These are phyloP conservation scores for Excoecaria cochinchinensis DNA, from an alignment of 345 rosid species.

Conservation along the genomic window DNA sequence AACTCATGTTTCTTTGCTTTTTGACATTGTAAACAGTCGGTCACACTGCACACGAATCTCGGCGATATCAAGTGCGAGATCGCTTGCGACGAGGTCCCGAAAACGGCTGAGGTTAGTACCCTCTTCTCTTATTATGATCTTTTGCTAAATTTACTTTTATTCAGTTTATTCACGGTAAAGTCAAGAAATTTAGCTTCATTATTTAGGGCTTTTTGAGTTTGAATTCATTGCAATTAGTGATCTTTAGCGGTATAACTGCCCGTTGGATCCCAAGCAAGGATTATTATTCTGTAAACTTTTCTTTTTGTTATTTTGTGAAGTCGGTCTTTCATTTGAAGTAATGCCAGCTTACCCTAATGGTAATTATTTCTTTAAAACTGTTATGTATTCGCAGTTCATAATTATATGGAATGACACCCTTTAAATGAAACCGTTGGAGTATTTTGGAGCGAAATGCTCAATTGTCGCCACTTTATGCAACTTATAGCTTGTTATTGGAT, in stretches of 20 bases:
- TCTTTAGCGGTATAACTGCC: neutral
- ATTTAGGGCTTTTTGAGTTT: neutral
- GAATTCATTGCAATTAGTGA: neutral
- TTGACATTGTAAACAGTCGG: slow-evolving; percentile 52
- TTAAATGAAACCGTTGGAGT: no score
- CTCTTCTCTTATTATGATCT: neutral
- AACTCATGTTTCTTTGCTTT: neutral
- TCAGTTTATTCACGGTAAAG: neutral
- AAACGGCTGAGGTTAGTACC: slow-evolving; percentile 73
- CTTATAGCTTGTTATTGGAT: neutral
- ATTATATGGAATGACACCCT: no score
- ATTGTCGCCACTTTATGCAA: neutral
- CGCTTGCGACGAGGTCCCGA: slow-evolving; percentile 91
- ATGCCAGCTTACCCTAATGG: no score
- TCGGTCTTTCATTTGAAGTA: neutral
- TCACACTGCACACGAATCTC: slow-evolving; percentile 94
- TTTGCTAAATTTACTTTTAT: neutral
- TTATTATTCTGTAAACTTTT: neutral
- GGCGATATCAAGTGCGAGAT: slow-evolving; percentile 98
- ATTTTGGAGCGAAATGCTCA: no score
- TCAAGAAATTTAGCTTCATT: neutral
- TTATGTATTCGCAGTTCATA: no score
- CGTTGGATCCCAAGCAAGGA: neutral
- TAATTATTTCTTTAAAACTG: no score
- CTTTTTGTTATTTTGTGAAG: neutral